These are phyloP conservation scores for Cladosporium sp. DNA, from an alignment of 2,329 filamentous ascomycete genomes.

Conservation along the genomic window DNA sequence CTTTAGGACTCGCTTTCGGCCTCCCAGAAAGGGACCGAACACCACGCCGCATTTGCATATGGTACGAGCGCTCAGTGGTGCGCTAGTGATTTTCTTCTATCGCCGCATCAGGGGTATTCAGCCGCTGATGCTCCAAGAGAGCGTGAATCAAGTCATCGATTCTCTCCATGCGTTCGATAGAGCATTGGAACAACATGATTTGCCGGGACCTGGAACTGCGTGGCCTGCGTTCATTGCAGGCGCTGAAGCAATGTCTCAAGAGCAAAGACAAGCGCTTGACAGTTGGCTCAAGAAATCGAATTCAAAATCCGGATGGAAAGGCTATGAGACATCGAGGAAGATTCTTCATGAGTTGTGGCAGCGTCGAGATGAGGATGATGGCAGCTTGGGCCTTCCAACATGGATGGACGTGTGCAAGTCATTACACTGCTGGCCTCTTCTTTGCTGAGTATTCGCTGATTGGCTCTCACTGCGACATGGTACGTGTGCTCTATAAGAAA, in stretches of 20 bases:
- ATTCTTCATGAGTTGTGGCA: not conserved
- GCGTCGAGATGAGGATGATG: not conserved
- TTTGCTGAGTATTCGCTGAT: not conserved
- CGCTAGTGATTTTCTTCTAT: conserved; percentile 42
- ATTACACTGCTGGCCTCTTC: not conserved
- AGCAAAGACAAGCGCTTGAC: conserved; percentile 1
- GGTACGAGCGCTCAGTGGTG: conserved; percentile 37
- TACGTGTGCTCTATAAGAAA: no score
- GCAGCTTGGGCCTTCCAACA: not conserved
- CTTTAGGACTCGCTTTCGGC: conserved; percentile 10
- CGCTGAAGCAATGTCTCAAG: conserved; percentile 32
- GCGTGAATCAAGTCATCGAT: conserved; percentile 35
- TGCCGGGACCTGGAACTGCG: conserved; percentile 26
- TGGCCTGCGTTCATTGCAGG: conserved; percentile 41
- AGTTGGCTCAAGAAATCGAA: conserved; percentile 7
- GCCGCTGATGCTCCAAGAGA: conserved; percentile 35
- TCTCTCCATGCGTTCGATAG: conserved; percentile 30
- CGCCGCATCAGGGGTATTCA: conserved; percentile 38
- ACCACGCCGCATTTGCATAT: conserved; percentile 26
- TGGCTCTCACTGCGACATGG: no score
- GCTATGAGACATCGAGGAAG: not conserved
- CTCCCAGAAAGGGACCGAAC: not conserved
- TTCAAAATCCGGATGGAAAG: not conserved
- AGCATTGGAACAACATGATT: conserved; percentile 20
- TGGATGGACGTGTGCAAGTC: not conserved